These are phyloP conservation scores for Cyamopsis tetragonoloba DNA, from an alignment of 306 rosid genomes.

Conservation along the genomic window DNA sequence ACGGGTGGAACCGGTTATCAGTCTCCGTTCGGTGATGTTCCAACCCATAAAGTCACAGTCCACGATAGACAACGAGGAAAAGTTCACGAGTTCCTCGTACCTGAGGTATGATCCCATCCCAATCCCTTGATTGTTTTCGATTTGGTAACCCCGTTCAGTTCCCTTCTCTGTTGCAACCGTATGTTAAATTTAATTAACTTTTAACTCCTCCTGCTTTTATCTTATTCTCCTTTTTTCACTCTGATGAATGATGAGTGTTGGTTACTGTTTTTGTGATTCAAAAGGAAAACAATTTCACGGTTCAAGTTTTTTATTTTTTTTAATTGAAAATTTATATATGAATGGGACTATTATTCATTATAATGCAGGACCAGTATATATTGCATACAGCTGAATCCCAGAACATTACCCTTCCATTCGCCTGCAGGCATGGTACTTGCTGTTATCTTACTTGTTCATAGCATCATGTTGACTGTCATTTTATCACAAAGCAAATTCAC, in stretches of 20 bases:
- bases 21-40: slow-evolving; percentile 36
- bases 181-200: too few relatives aligned
- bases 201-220: background rate
- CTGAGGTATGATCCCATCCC: slow-evolving; percentile 57
- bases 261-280: background rate
- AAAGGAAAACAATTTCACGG: background rate
- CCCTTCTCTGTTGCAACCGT: background rate
- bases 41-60: slow-evolving; percentile 77
- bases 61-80: slow-evolving; percentile 74
- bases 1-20: slow-evolving; percentile 22
- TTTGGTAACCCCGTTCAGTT: background rate
- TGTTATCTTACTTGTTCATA: slow-evolving; percentile 27
- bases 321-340: background rate
- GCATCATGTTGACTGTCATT: background rate
- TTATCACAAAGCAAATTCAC: background rate
- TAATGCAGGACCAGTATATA: slow-evolving; percentile 90
- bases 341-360: background rate
- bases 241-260: background rate
- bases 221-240: background rate
- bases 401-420: slow-evolving; percentile 88
- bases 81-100: slow-evolving; percentile 84
- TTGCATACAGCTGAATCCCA: slow-evolving; percentile 90
- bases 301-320: background rate
- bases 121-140: background rate
- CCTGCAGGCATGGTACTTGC: slow-evolving; percentile 99